A percentile compares a stretch with the other conserved stretches of the same genome.
phyloP scores from a whole-genome alignment of 345 rosid genomes.

The Eucalyptus fibrosa region DNA sequence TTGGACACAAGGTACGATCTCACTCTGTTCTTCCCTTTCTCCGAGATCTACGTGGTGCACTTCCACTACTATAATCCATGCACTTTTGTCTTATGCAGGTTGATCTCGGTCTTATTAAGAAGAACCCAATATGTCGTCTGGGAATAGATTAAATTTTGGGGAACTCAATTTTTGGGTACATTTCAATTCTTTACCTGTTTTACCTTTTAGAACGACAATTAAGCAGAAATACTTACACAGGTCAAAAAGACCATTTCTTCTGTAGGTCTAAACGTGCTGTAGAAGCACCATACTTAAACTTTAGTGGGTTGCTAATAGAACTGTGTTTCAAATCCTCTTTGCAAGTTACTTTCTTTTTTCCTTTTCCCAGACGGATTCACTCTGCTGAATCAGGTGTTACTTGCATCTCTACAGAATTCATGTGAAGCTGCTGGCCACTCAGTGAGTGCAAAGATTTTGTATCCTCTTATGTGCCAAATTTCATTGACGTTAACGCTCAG shows the following conservation, averaged over 20 bases:
- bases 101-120: slow-evolving; percentile 72
- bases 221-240: neutral
- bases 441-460: too few relatives aligned
- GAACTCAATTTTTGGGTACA: neutral
- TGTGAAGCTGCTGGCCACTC: too few relatives aligned
- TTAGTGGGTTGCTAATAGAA: neutral
- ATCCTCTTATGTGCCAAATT: too few relatives aligned
- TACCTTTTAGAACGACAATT: neutral
- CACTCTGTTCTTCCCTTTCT: neutral
- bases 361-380: too few relatives aligned
- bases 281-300: neutral
- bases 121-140: slow-evolving; percentile 57
- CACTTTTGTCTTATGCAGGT: slow-evolving; percentile 32
- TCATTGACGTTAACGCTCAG: too few relatives aligned
- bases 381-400: too few relatives aligned
- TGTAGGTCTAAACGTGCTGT: neutral
- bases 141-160: slow-evolving; percentile 25
- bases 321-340: neutral
- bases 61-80: neutral
- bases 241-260: neutral
- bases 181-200: neutral
- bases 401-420: too few relatives aligned
- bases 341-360: too few relatives aligned
- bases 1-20: slow-evolving; percentile 79
- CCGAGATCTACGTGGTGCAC: neutral